phyloP scores from a whole-genome alignment of 805 yeast species.

The Zygosaccharomyces rouxii region DNA sequence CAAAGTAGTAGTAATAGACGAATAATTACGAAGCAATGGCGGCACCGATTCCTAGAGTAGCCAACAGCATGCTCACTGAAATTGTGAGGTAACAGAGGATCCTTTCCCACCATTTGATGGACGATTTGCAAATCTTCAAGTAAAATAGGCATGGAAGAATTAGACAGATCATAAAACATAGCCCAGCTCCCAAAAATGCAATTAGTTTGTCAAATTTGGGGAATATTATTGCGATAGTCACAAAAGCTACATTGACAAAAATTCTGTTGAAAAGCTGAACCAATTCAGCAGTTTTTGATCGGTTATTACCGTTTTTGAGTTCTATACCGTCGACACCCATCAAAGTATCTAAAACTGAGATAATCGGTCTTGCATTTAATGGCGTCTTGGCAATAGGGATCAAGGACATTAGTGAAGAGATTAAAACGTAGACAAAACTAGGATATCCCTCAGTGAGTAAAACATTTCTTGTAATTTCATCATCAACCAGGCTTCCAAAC shows the following conservation, averaged over 20 bases:
- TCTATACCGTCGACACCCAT: conserved; percentile 32
- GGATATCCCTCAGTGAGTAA: conserved; percentile 68
- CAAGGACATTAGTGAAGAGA: conserved; percentile 70
- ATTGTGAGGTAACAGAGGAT: conserved; percentile 43
- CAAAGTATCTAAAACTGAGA: conserved; percentile 61
- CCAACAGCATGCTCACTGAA: conserved; percentile 42
- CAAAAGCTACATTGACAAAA: conserved; percentile 52
- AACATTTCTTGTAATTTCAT: conserved; percentile 74
- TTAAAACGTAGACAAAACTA: conserved; percentile 47
- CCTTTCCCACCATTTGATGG: conserved; percentile 40
- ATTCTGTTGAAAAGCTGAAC: conserved; percentile 34
- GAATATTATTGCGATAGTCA: conserved; percentile 55
- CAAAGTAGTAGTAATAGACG: neutral
- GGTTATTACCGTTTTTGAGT: conserved; percentile 17
- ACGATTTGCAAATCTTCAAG: conserved; percentile 47
- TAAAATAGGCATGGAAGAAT: conserved; percentile 75
- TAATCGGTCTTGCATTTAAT: conserved; percentile 74
- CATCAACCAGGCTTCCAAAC: conserved; percentile 68
- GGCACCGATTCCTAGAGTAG: conserved; percentile 59
- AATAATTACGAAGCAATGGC: conserved; percentile 24
- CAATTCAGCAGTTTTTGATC: conserved; percentile 20
- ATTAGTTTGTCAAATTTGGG: conserved; percentile 80
- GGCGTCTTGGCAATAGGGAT: conserved; percentile 85
- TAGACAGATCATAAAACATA: conserved; percentile 75
- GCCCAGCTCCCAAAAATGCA: conserved; percentile 74